phyloP scores from a whole-genome alignment of 805 yeast species.

The Barnettozyma sucrosica region DNA sequence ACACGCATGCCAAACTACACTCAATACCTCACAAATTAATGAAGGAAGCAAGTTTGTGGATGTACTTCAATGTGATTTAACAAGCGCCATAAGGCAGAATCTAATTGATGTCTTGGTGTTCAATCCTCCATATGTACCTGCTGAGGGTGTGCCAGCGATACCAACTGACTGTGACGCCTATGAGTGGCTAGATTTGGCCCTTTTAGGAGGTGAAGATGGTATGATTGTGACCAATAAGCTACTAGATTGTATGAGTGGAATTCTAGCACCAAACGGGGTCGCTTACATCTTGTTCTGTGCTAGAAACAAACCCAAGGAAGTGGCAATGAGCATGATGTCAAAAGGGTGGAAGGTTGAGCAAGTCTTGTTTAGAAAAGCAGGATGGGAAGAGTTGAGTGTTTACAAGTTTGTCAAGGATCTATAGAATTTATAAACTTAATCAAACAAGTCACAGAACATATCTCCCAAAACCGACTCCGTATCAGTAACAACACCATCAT shows the following conservation, averaged over 20 bases:
- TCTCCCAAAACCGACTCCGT: conserved; percentile 47
- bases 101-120: conserved; percentile 71
- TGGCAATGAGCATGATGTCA: conserved; percentile 41
- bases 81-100: conserved; percentile 39
- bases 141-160: conserved; percentile 59
- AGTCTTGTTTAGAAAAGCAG: conserved; percentile 74
- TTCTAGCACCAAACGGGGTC: conserved; percentile 55
- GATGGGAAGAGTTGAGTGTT: conserved; percentile 89
- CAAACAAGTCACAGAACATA: conserved; percentile 51
- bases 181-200: conserved; percentile 83
- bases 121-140: conserved; percentile 97
- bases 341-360: conserved; percentile 48
- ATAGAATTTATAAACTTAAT: not conserved
- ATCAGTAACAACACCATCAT: conserved; percentile 43
- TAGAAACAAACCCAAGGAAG: conserved; percentile 69
- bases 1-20: conserved; percentile 56
- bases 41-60: conserved; percentile 34
- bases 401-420: conserved; percentile 43
- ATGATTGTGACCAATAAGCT: conserved; percentile 77
- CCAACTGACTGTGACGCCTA: conserved; percentile 46
- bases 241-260: conserved; percentile 44
- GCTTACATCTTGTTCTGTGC: conserved; percentile 93
- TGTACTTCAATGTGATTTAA: conserved; percentile 51
- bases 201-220: conserved; percentile 85
- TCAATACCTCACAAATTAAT: conserved; percentile 38